Evolutionary conservation across 352 stramenopile genomes (phyloP).

Genomic region (Phytophthora citricola): DNA sequence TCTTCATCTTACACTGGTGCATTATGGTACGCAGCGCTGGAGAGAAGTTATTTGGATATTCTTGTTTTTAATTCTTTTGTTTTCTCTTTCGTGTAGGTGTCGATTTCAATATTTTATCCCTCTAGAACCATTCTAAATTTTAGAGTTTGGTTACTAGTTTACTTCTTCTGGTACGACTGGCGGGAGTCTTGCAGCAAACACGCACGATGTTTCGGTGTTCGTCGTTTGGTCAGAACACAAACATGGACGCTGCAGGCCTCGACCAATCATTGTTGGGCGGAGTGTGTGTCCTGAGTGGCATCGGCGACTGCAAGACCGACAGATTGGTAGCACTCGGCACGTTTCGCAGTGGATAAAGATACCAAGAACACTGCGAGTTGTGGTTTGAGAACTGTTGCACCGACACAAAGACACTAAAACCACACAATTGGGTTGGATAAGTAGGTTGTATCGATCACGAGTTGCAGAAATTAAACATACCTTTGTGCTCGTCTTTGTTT

Average conservation of each 20-base stretch:
- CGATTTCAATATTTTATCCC: constrained; percentile 22
- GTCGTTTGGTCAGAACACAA: constrained; percentile 6
- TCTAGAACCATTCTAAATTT: neutral
- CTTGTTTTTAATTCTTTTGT: neutral
- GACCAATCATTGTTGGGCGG: constrained; percentile 22
- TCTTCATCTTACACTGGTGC: constrained; percentile 32
- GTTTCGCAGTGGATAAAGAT: constrained; percentile 59
- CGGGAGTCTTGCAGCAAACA: constrained; percentile 15
- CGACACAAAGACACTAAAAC: constrained; percentile 23
- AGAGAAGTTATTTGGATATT: neutral
- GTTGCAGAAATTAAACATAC: neutral
- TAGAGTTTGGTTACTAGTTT: neutral
- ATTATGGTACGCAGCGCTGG: constrained; percentile 29
- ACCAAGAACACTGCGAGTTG: constrained; percentile 32
- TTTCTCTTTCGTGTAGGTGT: constrained; percentile 7
- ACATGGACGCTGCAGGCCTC: constrained; percentile 11
- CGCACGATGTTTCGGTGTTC: constrained; percentile 5
- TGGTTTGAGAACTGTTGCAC: constrained; percentile 53
- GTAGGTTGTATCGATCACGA: neutral
- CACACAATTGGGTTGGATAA: constrained; percentile 6
- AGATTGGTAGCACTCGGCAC: constrained; percentile 52
- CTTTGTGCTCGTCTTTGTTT: constrained; percentile 15
- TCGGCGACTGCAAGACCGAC: constrained; percentile 53
- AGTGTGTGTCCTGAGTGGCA: constrained; percentile 57
- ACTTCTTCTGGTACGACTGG: constrained; percentile 19